Evolutionary conservation across 1,139 yeast genomes (phyloP), one percentile per base, ranked within the genome.

Genomic region (Candida sp.): DNA sequence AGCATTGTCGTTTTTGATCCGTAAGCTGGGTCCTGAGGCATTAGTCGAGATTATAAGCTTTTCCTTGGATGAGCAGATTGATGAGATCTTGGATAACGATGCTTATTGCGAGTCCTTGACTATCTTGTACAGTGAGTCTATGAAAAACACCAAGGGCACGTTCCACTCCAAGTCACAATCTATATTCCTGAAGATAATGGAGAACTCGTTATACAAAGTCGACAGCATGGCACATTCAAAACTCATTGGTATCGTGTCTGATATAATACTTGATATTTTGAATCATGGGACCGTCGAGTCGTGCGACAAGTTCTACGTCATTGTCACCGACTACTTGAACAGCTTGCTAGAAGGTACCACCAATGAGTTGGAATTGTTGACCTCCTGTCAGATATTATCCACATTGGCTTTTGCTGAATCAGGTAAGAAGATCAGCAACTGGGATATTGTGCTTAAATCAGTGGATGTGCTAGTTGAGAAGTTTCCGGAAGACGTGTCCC

Each of bases 1-100:
- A 66, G 94, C 98, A 0, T 68, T 94, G 47, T 90, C 98, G 0
- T 94, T 89, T 60, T 74, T 94, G 53, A 75, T 94, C 9, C 82
- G 96, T 63, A 91, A 90, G 66, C 80, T 89, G 60, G 77, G 77
- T 22, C 66, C 77, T 0, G 78, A 77, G 1, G 73, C 81, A 4
- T 69, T 92, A 44, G 62, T 66, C 2, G 57, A 63, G 0, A 80
- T 88, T 41, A 70, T 89, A 5, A 62, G 70, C 1, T 81, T 75
- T 57, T 75, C 88, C 4, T 75, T 90, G 48, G 61, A 68, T n/a
- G 81, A 81, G 31, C 76, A 82, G 34, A 63, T 65, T 17, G 69
- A 63, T 3, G 49, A 59, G 25, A 62, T 68, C 4, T 58, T 64
- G 4, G 70, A 68, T 2, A 78, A 76, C 44, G 69, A 65, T 2